Percentiles rank a stretch among this genome's conserved stretches.
phyloP scores from a whole-genome alignment of 768 basidiomycete genomes.

The Lactifluus pinguis region DNA sequence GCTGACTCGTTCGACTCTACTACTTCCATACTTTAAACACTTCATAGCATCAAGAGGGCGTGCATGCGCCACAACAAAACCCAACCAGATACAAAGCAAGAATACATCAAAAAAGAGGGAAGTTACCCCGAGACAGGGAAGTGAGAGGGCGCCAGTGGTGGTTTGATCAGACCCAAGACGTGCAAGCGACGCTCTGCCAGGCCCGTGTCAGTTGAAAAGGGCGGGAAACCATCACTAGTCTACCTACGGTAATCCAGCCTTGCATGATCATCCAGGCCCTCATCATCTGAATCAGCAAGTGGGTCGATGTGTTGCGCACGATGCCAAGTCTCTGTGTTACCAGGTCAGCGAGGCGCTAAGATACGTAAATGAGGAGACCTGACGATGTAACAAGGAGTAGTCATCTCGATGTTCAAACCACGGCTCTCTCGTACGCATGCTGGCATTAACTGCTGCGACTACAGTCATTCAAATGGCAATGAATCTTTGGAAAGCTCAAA shows the following conservation, averaged over 20 bases:
- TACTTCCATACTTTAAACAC: background rate
- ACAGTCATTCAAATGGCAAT: background rate
- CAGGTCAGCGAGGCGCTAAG: conserved; percentile 8
- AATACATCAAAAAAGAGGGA: background rate
- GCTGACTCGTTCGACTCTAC: background rate
- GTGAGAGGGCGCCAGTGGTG: conserved; percentile 2
- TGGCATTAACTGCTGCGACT: conserved; percentile 11
- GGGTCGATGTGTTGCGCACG: conserved; percentile 54
- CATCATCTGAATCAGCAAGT: conserved; percentile 65
- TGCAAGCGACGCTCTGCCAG: conserved; percentile 18
- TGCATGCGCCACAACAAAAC: background rate
- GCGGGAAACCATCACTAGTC: background rate
- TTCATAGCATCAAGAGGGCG: background rate
- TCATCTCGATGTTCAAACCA: conserved; percentile 15
- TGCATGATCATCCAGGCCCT: conserved; percentile 52
- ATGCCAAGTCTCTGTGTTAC: conserved; percentile 61
- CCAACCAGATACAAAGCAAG: background rate
- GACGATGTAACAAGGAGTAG: conserved; percentile 41
- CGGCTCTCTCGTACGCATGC: conserved; percentile 6
- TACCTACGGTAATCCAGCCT: conserved; percentile 57
- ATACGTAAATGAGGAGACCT: background rate
- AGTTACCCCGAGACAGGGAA: conserved; percentile 8
- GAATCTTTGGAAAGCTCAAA: conserved; percentile 4
- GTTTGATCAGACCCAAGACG: conserved; percentile 16
- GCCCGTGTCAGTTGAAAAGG: background rate